Conservation (phyloP, 176 grass and related monocot genomes). For the Carex parvula region DNA sequence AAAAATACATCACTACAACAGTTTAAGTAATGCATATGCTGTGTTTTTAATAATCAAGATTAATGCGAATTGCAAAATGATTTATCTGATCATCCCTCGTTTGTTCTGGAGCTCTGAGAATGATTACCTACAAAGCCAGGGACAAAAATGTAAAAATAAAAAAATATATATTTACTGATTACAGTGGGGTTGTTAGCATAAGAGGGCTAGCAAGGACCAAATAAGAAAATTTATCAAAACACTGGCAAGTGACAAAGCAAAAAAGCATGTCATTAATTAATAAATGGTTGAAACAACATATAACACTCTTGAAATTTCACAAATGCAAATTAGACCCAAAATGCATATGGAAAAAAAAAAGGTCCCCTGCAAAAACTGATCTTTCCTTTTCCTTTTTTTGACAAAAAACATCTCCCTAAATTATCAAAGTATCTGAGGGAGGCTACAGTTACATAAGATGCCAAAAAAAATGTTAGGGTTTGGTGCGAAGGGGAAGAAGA, state of each 20-base stretch:
- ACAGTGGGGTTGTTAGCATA: background rate
- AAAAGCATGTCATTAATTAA: background rate
- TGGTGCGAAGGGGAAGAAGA: no score
- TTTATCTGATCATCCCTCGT: conserved; percentile 25
- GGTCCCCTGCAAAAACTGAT: background rate
- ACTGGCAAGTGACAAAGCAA: background rate
- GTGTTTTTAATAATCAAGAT: conserved; percentile 36
- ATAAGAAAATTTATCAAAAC: background rate
- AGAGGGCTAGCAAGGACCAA: background rate
- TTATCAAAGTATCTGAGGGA: background rate
- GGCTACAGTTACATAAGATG: background rate
- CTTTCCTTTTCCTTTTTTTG: background rate
- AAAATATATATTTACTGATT: background rate
- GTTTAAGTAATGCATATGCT: background rate
- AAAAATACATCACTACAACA: background rate
- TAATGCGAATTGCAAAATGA: conserved; percentile 52
- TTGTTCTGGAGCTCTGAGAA: conserved; percentile 45
- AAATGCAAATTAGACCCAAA: background rate
- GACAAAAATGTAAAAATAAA: background rate
- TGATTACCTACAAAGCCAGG: conserved; percentile 37
- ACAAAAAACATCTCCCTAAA: background rate
- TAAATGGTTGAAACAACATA: background rate
- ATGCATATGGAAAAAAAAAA: background rate
- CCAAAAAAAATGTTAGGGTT: background rate
- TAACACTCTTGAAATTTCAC: background rate